Evolutionary conservation across 306 rosid species (phyloP).

Genomic region (Mimosa pudica): DNA sequence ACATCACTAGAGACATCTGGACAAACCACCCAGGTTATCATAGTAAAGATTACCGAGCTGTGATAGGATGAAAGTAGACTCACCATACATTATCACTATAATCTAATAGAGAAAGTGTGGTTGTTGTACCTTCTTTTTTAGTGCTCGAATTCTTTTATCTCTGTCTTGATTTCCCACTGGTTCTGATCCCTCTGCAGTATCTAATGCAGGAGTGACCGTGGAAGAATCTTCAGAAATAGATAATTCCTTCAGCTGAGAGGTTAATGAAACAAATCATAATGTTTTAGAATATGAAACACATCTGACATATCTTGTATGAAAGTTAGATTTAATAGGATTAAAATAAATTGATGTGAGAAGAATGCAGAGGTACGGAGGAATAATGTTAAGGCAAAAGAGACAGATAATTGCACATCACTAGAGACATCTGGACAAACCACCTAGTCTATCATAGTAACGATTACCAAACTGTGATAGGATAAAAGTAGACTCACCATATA

Average conservation of each 20-base stretch:
- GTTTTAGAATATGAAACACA: not conserved
- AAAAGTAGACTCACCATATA: not conserved
- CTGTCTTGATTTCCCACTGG: slow-evolving; percentile 55
- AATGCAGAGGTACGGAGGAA: not conserved
- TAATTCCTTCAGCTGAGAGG: slow-evolving; percentile 61
- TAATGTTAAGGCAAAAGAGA: not conserved
- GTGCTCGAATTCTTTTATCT: slow-evolving; percentile 80
- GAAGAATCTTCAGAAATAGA: slow-evolving; percentile 57
- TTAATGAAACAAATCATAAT: slow-evolving; percentile 34
- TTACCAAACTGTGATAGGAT: not conserved
- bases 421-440: not conserved
- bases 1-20: not conserved
- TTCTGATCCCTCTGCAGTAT: slow-evolving; percentile 52
- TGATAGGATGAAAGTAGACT: not conserved
- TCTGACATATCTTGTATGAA: not conserved
- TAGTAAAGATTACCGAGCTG: not conserved
- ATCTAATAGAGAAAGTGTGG: slow-evolving; percentile 21
- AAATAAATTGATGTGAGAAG: not conserved
- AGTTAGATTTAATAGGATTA: not conserved
- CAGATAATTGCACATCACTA: slow-evolving; percentile 10
- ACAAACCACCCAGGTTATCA: not conserved
- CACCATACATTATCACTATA: not conserved
- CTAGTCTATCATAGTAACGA: not conserved
- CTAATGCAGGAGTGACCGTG: slow-evolving; percentile 44
- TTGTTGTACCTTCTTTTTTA: slow-evolving; percentile 71